These are phyloP conservation scores for Populus simonii DNA, from an alignment of 345 rosid genomes.

Conservation along the genomic window DNA sequence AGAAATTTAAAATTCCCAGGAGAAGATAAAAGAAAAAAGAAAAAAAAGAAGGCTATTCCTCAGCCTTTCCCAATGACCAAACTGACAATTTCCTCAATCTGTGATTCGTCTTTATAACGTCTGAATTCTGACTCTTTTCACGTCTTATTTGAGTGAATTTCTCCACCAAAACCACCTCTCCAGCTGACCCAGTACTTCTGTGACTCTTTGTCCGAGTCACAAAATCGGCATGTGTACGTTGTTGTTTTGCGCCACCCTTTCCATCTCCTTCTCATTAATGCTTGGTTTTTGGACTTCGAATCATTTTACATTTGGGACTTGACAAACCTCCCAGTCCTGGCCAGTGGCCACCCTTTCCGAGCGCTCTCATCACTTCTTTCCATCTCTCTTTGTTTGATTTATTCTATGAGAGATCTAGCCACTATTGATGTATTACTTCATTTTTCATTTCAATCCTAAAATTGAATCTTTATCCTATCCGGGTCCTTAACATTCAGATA, in stretches of 20 bases:
- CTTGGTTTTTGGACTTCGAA: neutral
- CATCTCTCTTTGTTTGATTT: neutral
- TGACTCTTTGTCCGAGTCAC: slow-evolving; percentile 23
- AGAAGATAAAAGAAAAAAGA: too few species aligned
- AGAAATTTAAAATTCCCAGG: too few species aligned
- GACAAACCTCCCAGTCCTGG: neutral
- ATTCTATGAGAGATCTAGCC: neutral
- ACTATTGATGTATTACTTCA: too few species aligned
- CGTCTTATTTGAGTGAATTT: slow-evolving; percentile 26
- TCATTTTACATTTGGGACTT: neutral
- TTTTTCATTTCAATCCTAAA: too few species aligned
- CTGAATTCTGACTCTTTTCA: slow-evolving; percentile 28
- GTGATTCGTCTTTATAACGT: slow-evolving; percentile 3
- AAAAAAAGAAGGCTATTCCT: neutral
- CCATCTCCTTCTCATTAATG: neutral
- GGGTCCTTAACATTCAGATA: too few species aligned
- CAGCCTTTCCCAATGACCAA: slow-evolving; percentile 42
- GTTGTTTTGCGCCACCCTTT: slow-evolving; percentile 22
- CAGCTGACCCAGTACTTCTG: slow-evolving; percentile 24
- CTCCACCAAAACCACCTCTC: slow-evolving; percentile 8
- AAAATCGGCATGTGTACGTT: slow-evolving; percentile 43
- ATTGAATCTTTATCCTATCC: too few species aligned
- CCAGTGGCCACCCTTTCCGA: neutral
- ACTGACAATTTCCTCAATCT: slow-evolving; percentile 34
- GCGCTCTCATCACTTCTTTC: neutral